These are phyloP conservation scores for Hypoxylon sp. DNA, from an alignment of 2,329 filamentous ascomycete genomes.

Conservation along the genomic window DNA sequence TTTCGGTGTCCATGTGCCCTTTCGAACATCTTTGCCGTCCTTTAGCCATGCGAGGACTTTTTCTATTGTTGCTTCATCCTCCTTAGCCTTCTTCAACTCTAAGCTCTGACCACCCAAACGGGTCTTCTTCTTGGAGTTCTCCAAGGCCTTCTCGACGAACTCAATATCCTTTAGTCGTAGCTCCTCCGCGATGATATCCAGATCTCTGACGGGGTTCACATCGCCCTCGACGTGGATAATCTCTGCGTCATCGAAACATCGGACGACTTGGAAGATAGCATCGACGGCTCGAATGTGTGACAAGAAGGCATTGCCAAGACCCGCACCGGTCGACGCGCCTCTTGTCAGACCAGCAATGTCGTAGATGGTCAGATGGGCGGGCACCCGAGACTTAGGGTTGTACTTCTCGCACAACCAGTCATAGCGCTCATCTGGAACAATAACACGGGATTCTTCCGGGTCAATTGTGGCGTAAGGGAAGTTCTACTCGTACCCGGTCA, in stretches of 20 bases:
- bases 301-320: slow-evolving; percentile 97
- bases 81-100: slow-evolving; percentile 97
- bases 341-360: slow-evolving; percentile 98
- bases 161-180: slow-evolving; percentile 98
- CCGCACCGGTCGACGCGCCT: slow-evolving; percentile 95
- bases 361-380: slow-evolving; percentile 97
- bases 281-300: slow-evolving; percentile 98
- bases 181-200: slow-evolving; percentile 97
- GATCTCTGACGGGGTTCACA: slow-evolving; percentile 92
- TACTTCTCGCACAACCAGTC: slow-evolving; percentile 97
- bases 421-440: slow-evolving; percentile 95
- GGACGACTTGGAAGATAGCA: slow-evolving; percentile 97
- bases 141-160: slow-evolving; percentile 95
- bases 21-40: slow-evolving; percentile 92
- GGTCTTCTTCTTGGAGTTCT: slow-evolving; percentile 94
- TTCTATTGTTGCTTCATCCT: slow-evolving; percentile 93
- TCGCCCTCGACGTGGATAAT: slow-evolving; percentile 99
- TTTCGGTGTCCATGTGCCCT: slow-evolving; percentile 90
- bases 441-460: slow-evolving; percentile 96
- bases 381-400: slow-evolving; percentile 97
- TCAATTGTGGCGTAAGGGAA: slow-evolving; percentile 99
- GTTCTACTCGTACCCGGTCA: slow-evolving; percentile 72
- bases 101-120: slow-evolving; percentile 93
- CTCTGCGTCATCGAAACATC: slow-evolving; percentile 98
- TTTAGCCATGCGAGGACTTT: slow-evolving; percentile 88